Evolutionary conservation across 495 filamentous ascomycete genomes (phyloP).

Genomic region (Daldinia childiae): DNA sequence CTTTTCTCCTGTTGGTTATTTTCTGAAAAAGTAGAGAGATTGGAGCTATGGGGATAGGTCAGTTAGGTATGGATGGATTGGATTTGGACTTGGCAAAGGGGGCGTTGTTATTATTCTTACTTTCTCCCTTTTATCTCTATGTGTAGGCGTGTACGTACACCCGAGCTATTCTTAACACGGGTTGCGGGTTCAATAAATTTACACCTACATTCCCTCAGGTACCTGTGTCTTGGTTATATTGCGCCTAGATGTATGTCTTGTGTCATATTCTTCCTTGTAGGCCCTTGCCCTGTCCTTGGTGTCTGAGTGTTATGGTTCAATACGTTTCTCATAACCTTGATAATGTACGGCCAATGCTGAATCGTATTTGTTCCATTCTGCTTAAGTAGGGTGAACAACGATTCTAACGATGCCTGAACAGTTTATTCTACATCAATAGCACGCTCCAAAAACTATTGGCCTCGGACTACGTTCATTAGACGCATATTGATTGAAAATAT

Average conservation of each 20-base stretch:
- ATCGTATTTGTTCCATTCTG: too few species aligned
- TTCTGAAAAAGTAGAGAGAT: background rate
- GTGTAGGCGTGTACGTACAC: conserved; percentile 6
- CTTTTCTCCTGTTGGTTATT: conserved; percentile 26
- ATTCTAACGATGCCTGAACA: too few species aligned
- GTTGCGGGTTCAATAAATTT: background rate
- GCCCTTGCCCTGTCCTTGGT: background rate
- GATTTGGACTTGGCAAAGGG: background rate
- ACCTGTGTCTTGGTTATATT: background rate
- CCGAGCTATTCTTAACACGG: background rate
- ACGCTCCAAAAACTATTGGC: too few species aligned
- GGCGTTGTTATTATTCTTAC: conserved; percentile 2
- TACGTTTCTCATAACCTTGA: background rate
- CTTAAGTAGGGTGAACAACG: too few species aligned
- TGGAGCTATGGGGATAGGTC: background rate
- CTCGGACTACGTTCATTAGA: too few species aligned
- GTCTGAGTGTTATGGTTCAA: background rate
- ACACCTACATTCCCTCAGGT: background rate
- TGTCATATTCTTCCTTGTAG: background rate
- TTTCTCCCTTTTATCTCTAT: background rate
- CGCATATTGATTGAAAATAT: background rate
- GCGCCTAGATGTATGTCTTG: background rate
- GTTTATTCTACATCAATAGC: too few species aligned
- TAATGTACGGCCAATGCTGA: too few species aligned
- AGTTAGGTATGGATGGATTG: background rate